Evolutionary conservation across 2,329 filamentous ascomycete species (phyloP), one percentile per base, ranked within the genome.

Genomic region (Scytalidium lignicola): DNA sequence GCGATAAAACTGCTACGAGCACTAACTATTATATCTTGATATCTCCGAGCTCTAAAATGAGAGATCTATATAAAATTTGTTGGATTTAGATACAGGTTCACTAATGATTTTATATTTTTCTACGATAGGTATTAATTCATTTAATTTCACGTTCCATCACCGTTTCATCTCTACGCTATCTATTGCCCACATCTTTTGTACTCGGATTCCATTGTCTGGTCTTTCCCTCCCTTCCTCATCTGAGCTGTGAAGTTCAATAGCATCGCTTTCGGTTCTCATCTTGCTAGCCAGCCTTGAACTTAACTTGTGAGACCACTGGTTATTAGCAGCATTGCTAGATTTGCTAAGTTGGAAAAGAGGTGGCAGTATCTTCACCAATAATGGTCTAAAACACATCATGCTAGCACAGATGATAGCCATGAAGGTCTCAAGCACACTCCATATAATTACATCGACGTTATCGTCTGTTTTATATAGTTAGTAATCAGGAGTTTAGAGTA

Each of bases 401-500:
- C 70, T 73, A 41, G 70, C 71, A 57, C 79, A 83, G 60, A 85
- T 80, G 50, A 85, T 80, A 4, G 81, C 82, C 2, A 83, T 68
- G 50, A 83, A 80, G 62, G 84, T 79, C 59, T 85, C 82, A 48
- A 86, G 72, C 5, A 75, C 78, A 12, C 76, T 81, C 82, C 82
- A 86, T 78, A 85, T 83, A 64, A 83, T 84, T 2, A 78, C 80
- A 13, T 37, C 32, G 7, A 37, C 32, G 32, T n/a, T 47, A 23
- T 18, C 41, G 20, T 13, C 6, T 1, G 17, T 41, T 23, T 70
- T 69, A 66, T 53, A 48, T 49, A 51, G 57, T 45, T 55, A 52
- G 42, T 47, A 48, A 20, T 49, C 41, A 46, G 47, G 44, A 7
- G 19, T 81, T 80, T 47, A 71, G 71, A 58, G 85, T 18, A 3